Percentiles rank a stretch among this genome's conserved stretches.
Evolutionary conservation across 164 flowering plant genomes (phyloP).

Genomic region (Saururus chinensis): DNA sequence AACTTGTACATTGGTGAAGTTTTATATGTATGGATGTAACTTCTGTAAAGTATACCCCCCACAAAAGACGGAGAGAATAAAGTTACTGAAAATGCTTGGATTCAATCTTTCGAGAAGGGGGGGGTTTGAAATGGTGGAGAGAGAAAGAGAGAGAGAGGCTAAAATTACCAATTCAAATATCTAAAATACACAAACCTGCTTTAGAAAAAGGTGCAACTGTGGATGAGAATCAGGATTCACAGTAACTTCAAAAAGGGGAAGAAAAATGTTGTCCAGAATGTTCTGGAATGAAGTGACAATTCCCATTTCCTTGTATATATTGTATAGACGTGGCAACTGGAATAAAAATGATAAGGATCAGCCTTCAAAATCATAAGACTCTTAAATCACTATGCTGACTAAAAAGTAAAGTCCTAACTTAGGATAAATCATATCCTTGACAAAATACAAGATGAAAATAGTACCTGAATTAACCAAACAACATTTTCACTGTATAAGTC

Average conservation of each 20-base stretch:
- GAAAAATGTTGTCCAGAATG: slow-evolving; percentile 90
- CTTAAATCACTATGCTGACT: too few species aligned
- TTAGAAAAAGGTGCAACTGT: slow-evolving; percentile 86
- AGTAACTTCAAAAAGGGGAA: slow-evolving; percentile 95
- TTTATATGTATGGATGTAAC: too few species aligned
- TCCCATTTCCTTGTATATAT: slow-evolving; percentile 95
- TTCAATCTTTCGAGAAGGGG: too few species aligned
- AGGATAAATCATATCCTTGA: background rate
- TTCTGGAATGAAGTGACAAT: slow-evolving; percentile 96
- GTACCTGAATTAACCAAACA: slow-evolving; percentile 93
- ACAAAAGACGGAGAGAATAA: too few species aligned
- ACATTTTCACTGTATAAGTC: slow-evolving; percentile 86
- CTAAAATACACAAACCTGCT: slow-evolving; percentile 46
- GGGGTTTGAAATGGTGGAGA: too few species aligned
- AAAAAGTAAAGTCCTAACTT: too few species aligned
- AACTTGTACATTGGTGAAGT: too few species aligned
- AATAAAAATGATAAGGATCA: slow-evolving; percentile 5
- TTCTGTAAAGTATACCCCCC: too few species aligned
- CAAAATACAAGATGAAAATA: background rate
- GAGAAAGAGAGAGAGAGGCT: too few species aligned
- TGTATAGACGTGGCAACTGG: slow-evolving; percentile 93
- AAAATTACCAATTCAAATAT: too few species aligned
- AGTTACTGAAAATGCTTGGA: too few species aligned
- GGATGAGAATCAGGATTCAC: slow-evolving; percentile 97
- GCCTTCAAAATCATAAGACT: background rate